phyloP scores from a whole-genome alignment of 805 yeast genomes.

The Schwanniomyces pseudopolymorphus region DNA sequence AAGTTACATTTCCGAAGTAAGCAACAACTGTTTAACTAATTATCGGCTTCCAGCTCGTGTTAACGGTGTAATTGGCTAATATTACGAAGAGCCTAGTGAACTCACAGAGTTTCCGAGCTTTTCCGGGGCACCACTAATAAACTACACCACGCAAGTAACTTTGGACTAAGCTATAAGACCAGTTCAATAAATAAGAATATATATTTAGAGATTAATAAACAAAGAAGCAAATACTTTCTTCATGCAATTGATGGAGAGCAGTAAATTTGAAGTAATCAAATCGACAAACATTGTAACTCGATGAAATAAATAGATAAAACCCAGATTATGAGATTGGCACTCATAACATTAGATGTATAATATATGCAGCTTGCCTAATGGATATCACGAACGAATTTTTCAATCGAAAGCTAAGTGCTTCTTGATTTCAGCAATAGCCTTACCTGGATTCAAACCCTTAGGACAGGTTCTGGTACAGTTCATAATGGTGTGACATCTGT shows the following conservation, averaged over 20 bases:
- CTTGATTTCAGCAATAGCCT: constrained; percentile 95
- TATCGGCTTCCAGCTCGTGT: neutral
- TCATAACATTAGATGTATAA: neutral
- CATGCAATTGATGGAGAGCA: constrained; percentile 6
- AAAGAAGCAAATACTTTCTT: constrained; percentile 5
- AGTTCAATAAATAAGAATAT: constrained; percentile 1
- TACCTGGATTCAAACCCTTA: constrained; percentile 97
- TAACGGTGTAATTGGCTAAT: neutral
- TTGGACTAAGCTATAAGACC: no score
- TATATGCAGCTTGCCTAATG: constrained; percentile 3
- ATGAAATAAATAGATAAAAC: constrained; percentile 6
- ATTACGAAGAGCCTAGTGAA: neutral
- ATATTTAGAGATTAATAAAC: constrained; percentile 4
- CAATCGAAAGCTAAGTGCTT: constrained; percentile 83
- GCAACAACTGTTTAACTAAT: no score
- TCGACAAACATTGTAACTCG: neutral
- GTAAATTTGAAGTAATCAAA: neutral
- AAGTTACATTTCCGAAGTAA: neutral
- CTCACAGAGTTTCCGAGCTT: neutral
- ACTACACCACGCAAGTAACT: no score
- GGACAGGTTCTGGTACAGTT: constrained; percentile 99
- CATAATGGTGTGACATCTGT: constrained; percentile 99
- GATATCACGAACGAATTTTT: constrained; percentile 4
- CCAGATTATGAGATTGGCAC: neutral
- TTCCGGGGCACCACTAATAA: neutral